Conservation (phyloP, 257 asterid genomes). For the Penstemon eatonii region DNA sequence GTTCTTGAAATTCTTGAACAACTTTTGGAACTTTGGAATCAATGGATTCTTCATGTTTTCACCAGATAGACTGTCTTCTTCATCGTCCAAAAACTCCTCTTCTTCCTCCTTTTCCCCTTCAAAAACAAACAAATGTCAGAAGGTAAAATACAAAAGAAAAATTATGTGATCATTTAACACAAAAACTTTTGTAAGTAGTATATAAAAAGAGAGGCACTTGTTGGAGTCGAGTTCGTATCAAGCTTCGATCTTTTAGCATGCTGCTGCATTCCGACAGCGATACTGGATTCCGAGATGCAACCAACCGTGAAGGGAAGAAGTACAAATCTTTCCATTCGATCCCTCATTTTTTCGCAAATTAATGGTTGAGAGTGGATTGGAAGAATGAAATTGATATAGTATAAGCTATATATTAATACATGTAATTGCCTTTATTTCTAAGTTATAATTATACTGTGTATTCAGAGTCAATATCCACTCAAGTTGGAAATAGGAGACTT, state of each 20-base stretch:
- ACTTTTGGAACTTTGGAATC: constrained; percentile 56
- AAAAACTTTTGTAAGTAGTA: neutral
- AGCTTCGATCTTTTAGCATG: constrained; percentile 54
- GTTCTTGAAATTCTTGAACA: constrained; percentile 70
- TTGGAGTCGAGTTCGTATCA: constrained; percentile 41
- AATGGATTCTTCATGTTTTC: constrained; percentile 55
- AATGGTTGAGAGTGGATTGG: constrained; percentile 35
- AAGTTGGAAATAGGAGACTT: constrained; percentile 27
- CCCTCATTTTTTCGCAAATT: constrained; percentile 46
- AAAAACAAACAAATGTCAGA: constrained; percentile 28
- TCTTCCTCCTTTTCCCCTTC: constrained; percentile 45
- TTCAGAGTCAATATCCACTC: constrained; percentile 41
- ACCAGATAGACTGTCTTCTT: constrained; percentile 40
- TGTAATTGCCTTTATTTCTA: constrained; percentile 42
- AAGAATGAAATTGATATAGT: constrained; percentile 34
- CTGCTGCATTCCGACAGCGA: constrained; percentile 54
- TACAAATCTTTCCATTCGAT: constrained; percentile 56
- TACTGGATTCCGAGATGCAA: constrained; percentile 75
- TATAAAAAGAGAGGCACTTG: constrained; percentile 40
- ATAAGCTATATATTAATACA: constrained; percentile 28
- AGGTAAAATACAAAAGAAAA: neutral
- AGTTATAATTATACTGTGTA: constrained; percentile 47
- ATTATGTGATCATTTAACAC: neutral
- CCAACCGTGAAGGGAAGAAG: constrained; percentile 69
- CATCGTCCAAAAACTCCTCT: constrained; percentile 39